A percentile compares a stretch with the other conserved stretches of the same genome.
Conservation (phyloP, 2,329 filamentous ascomycete species). For the Fusarium sp. region DNA sequence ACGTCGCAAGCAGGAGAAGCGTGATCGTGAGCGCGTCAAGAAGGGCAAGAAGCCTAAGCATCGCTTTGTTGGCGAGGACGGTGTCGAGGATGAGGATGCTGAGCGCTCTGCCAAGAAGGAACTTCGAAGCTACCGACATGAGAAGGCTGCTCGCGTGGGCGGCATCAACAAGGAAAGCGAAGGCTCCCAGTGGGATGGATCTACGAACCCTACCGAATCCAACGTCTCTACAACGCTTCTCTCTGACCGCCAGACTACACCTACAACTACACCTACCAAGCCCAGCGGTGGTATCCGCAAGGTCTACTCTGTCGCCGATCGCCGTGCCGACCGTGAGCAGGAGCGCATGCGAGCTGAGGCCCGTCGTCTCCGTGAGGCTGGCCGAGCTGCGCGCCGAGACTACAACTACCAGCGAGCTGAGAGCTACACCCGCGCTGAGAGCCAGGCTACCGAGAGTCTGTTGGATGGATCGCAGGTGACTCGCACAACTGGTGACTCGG, state of each 20-base stretch:
- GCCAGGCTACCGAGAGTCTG: constrained; percentile 46
- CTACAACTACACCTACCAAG: constrained; percentile 62
- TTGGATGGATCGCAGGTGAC: constrained; percentile 46
- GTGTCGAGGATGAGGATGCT: constrained; percentile 71
- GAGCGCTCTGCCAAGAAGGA: constrained; percentile 75
- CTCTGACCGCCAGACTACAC: constrained; percentile 66
- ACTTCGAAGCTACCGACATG: constrained; percentile 85
- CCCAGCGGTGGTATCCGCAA: constrained; percentile 65
- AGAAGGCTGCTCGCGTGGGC: constrained; percentile 87
- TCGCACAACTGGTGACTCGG: constrained; percentile 52
- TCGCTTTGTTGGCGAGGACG: constrained; percentile 67
- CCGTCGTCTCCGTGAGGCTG: constrained; percentile 65
- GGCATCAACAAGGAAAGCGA: constrained; percentile 88
- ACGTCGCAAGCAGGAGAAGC: constrained; percentile 64
- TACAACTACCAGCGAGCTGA: constrained; percentile 63
- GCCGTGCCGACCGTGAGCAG: constrained; percentile 62
- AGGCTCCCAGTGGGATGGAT: constrained; percentile 82
- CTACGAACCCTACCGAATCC: constrained; percentile 73
- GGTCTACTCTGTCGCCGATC: constrained; percentile 71
- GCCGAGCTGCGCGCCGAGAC: constrained; percentile 59
- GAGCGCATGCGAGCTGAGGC: constrained; percentile 69
- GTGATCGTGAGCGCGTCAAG: constrained; percentile 54
- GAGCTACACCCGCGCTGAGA: constrained; percentile 38
- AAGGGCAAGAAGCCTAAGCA: constrained; percentile 58
- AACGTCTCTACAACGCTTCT: constrained; percentile 73